Conservation (phyloP, 2,329 filamentous ascomycete species). For the Apiospora malaysiana region DNA sequence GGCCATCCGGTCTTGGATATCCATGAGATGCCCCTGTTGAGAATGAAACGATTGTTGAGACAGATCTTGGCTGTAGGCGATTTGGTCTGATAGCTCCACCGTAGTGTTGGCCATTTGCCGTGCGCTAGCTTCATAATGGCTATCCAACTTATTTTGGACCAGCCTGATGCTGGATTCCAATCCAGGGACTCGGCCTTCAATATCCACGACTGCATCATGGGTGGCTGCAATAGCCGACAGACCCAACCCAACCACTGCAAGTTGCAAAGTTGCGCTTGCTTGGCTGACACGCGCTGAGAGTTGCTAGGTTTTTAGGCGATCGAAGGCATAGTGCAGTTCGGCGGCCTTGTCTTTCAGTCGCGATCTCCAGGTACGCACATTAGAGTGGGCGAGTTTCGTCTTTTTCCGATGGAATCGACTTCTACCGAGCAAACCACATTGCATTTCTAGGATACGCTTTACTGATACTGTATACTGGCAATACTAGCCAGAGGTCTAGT, state of each 20-base stretch:
- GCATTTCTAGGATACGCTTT: too few species aligned
- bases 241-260: not conserved
- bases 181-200: not conserved
- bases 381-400: not conserved
- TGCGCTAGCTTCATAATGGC: not conserved
- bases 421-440: too few species aligned
- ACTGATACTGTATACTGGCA: too few species aligned
- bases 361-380: not conserved
- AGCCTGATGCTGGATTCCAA: not conserved
- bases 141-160: not conserved
- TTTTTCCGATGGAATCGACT: too few species aligned
- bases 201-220: not conserved
- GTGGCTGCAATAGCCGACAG: not conserved
- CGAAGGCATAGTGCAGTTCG: not conserved
- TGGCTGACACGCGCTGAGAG: not conserved
- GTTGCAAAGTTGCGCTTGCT: not conserved
- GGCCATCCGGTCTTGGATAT: not conserved
- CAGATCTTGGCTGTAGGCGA: not conserved
- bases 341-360: not conserved
- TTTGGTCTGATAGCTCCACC: not conserved
- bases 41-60: not conserved
- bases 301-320: not conserved
- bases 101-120: not conserved
- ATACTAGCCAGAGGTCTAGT: too few species aligned
- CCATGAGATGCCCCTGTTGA: not conserved